Evolutionary conservation across 78 protist genomes (phyloP), one percentile per base, ranked within the genome.

Genomic region (Reticulomyxa filosa): DNA sequence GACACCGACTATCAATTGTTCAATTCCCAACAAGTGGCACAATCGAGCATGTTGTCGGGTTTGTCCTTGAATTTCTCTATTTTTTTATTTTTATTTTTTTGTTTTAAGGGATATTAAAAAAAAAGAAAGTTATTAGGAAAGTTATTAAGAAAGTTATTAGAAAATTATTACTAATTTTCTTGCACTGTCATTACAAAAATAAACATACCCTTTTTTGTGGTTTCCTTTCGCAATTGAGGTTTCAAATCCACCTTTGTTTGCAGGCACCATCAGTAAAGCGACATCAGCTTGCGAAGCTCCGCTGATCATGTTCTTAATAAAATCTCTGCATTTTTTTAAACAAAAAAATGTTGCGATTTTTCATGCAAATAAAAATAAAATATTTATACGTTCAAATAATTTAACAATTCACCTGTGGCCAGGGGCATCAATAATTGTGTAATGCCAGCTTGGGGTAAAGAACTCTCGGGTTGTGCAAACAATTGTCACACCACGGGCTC

Each of bases 381-480:
- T n/a, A n/a, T n/a, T n/a, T n/a, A n/a, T n/a, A n/a, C n/a, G n/a
- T n/a, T n/a, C n/a, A n/a, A n/a, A n/a, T n/a, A n/a, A n/a, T n/a
- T n/a, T n/a, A n/a, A n/a, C n/a, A n/a, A n/a, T n/a, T n/a, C n/a
- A n/a, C n/a, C 96, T 36, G 73, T 95, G 99, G 38, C 99, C 99
- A 33, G 99, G 99, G 76, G 99, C 99, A 68, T 95, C 99, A 62
- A 95, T 93, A 80, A 95, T 81, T 78, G 99, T 93, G 89, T 77
- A 85, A 81, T 82, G 75, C 88, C 76, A 85, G 81, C 88, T 90
- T 68, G 26, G 46, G 70, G 97, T 91, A 74, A 83, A 84, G 89
- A 94, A 92, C 88, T 94, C 84, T 97, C 88, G 79, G 74, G 87
- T 79, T 73, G 97, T 80, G 70, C 78, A 63, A 36, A 66, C 72